These are phyloP conservation scores for Salvia rosmarinus DNA, from an alignment of 257 asterid genomes.

Conservation along the genomic window DNA sequence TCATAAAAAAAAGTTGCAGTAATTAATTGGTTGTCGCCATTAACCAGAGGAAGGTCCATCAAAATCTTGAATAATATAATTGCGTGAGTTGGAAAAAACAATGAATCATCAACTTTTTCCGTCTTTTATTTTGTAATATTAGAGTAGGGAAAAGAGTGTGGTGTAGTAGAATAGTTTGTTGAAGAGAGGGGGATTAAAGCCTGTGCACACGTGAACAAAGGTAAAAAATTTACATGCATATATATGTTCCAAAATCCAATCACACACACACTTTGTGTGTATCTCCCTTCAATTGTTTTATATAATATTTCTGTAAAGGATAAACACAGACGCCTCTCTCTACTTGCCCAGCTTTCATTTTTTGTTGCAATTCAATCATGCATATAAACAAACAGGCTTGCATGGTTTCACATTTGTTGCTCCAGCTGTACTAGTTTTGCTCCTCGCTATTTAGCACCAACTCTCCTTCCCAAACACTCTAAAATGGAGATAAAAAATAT, in stretches of 20 bases:
- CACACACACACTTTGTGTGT: conserved; percentile 17
- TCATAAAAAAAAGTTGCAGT: neutral
- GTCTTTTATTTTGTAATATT: neutral
- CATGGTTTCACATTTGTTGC: conserved; percentile 33
- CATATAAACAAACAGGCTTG: conserved; percentile 38
- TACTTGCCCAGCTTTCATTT: conserved; percentile 32
- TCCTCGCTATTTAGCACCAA: conserved; percentile 38
- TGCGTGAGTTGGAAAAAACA: neutral
- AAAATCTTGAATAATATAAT: neutral
- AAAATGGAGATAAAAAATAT: conserved; percentile 35
- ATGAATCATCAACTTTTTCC: neutral
- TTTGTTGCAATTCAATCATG: conserved; percentile 44
- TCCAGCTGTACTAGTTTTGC: conserved; percentile 34
- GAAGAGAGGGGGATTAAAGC: conserved; percentile 34
- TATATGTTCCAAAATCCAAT: conserved; percentile 1
- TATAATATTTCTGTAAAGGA: neutral
- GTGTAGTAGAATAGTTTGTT: conserved; percentile 27
- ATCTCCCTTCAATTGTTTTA: neutral
- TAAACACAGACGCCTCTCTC: conserved; percentile 23
- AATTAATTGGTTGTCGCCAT: no score
- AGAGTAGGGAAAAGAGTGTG: conserved; percentile 8
- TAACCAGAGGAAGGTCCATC: neutral
- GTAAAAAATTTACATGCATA: conserved; percentile 12
- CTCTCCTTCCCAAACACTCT: neutral
- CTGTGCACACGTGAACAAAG: conserved; percentile 54